Base-by-base conservation (phyloP, 805 yeast genomes). In the Saccharomycopsis sp. region DNA sequence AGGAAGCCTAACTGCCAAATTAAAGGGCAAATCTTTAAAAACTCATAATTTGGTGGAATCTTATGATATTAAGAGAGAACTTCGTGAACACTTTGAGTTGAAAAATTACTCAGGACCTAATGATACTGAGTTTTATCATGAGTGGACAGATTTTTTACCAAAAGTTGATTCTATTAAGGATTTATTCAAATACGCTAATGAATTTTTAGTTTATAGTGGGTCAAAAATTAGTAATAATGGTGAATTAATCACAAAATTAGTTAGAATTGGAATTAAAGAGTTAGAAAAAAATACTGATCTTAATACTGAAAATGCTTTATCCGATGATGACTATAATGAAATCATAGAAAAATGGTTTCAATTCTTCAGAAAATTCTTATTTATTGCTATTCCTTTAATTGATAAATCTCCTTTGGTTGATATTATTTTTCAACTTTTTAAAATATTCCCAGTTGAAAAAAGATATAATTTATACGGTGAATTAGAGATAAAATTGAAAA, bases 391-490 rank as follows among this genome's bases (percentile, higher is more conserved):
- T 3, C 62, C 71, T 1, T 56, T 78, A 4, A 69, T 64, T 12
- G 69, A 69, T 14, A 78, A 79, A 49, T 70, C 84, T 10, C 63
- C 76, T 4, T 70, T 74, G 0, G 67, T 79, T 8, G 73, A 75
- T 45, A 79, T 74, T 46, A 70, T 84, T 1, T 85, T 61, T 51
- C 56, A 61, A 5, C 51, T 86, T 1, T 53, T 89, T 45, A 55
- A 64, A 6, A 50, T 56, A 26, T 85, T 69, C 52, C 63, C 85
- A 2, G 53, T 74, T 28, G 81, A 80, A 39, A 68, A 67, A 42
- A 67, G 96, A 36, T 88, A 72, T 57, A 75, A 79, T 42, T 57
- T 89, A 15, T 88, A 88, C 55, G 92, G 94, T 29, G 95, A 87
- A 50, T 68, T 85, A 54, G 66, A 71, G 38, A 70, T 67, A 27